Base-by-base conservation (phyloP, 1,139 yeast genomes). In the Starmera stellimalicola region DNA sequence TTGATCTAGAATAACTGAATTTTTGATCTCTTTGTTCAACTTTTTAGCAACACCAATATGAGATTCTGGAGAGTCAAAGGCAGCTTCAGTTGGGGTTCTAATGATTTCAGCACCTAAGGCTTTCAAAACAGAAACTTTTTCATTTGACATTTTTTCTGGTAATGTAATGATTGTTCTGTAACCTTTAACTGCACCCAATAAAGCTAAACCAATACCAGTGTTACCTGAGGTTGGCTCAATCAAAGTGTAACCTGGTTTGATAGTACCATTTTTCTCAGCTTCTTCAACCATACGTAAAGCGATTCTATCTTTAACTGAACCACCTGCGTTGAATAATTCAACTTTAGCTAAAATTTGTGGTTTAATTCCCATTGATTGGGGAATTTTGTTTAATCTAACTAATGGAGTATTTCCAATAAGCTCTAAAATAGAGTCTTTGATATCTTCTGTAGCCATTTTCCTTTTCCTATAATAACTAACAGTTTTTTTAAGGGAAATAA, bases 261-360 rank as follows among this genome's bases (percentile, higher is more conserved):
- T 81, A 46, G 74, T 63, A 33, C 95, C 94, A 23, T 68, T 63
- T 48, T 70, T 73, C 57, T 84, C 95, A 17, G 94, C 94, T 53
- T 82, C 83, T 50, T 80, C 79, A 18, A 84, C 80, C 52, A 91
- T 82, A 6, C 94, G 79, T 32, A 83, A 64, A 2, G 97, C 98
- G 31, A 91, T 94, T 40, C 98, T 65, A 52, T 91, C 98, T 53
- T 91, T 91, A 33, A 95, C 94, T 34, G 94, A 81, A 2, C 98
- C 98, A 23, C 94, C 98, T 2, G 97, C 96, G 50, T 91, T 91
- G 49, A 69, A 66, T 37, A 87, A 59, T 57, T 91, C 98, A 38
- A 88, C 62, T 52, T 91, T 91, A 37, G 94, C 97, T 43, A 76
- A 79, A 74, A 84, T 77, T 53, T 80, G 60, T 63, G 78, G 88